Evolutionary conservation across 2,329 filamentous ascomycete species (phyloP), one percentile per base, ranked within the genome.

Genomic region (Corinectria fuckeliana): DNA sequence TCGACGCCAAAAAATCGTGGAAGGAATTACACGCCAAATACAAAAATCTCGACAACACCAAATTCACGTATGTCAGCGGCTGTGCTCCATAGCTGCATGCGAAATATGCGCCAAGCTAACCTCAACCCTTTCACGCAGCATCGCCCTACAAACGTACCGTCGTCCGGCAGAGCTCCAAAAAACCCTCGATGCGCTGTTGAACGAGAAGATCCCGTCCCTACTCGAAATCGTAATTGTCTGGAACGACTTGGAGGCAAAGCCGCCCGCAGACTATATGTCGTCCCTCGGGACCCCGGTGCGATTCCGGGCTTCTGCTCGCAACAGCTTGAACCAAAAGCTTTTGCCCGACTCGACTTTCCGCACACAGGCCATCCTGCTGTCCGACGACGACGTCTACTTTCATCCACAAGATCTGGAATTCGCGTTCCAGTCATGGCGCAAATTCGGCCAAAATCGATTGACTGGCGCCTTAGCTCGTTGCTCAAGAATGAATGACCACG

Each of bases 361-460:
- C 23, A 78, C 76, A 4, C 67, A 77, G 38, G 76, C 73, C 18
- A 70, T 78, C 13, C 68, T 78, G 4, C 64, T 77, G 1, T 72
- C 71, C 18, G 76, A 78, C 52, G 76, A 77, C 55, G 76, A 78
- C 55, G 73, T 76, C 47, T 75, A 73, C 59, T 77, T 75, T 58
- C 64, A 72, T 14, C 74, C 74, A 11, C 45, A 60, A 0, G 76
- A 78, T 47, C 65, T 78, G 2, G 75, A 77, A 0, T 78, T 73
- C 5, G 74, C 70, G 5, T 78, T 78, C 60, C 74, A 77, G 45
- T 65, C 69, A 8, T 78, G 76, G 75, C 72, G 75, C 47, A 67
- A 72, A 30, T 65, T 72, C 26, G 71, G 75, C 39, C 64, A 65
- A 21, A 51, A 73, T 48, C 67, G 74, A 13, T 57, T 78, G 20